Base-by-base conservation (phyloP, 2,329 filamentous ascomycete species). In the Exophiala sideris region DNA sequence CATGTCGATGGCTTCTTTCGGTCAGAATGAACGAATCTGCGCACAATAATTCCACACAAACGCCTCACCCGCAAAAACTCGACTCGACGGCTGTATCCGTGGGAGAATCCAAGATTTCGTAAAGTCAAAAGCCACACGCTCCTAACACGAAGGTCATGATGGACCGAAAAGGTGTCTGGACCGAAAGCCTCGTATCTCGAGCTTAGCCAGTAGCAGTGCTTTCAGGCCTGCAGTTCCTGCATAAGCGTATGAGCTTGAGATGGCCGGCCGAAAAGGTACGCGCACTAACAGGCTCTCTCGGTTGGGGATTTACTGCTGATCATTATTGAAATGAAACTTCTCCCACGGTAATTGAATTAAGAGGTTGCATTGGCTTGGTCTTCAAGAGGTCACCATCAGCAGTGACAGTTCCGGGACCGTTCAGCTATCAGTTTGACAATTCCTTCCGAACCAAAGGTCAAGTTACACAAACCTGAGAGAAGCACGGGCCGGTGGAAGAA, bases 161-260 rank as follows among this genome's bases (percentile, higher is more conserved):
- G 6, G 10, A 33, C 20, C 18, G 7, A 32, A 21, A 35, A 2
- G 45, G 36, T 35, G 34, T 48, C 44, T 45, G 49, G 48, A 52
- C 46, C 36, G 46, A 34, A 48, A 50, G 40, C 24, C 38, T 57
- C 34, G 24, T 48, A 16, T 34, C 42, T 20, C 16, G n/a, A 16
- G 32, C 32, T 44, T 44, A 12, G 51, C 50, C 48, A 51, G 39
- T 54, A 38, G 49, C 34, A 18, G 48, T 41, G 54, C 41, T 42
- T 36, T 18, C 21, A 35, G 40, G 33, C 42, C 24, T 36, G 40
- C 45, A 48, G 57, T 56, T 56, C 57, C 57, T 59, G 57, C 57
- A 56, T 56, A 56, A 59, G 57, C 57, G 53, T 39, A 54, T 8
- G n/a, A 40, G 42, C 46, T 33, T 51, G 11, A 47, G n/a, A 39